Base-by-base conservation (phyloP, 2,329 filamentous ascomycete species). In the Colletotrichum lindemuthianum region DNA sequence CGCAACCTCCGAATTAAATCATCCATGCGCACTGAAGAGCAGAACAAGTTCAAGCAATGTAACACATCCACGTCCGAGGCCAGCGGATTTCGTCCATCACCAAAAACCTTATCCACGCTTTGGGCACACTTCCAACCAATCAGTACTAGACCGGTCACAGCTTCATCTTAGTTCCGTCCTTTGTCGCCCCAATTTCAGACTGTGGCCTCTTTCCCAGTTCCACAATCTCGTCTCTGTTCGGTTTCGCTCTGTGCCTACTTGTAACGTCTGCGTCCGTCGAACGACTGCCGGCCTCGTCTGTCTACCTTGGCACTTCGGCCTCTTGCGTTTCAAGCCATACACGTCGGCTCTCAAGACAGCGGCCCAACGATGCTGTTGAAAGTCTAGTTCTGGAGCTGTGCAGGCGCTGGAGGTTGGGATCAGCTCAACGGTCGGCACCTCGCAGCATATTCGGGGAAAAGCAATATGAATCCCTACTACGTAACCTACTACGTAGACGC, bases 51-150 rank as follows among this genome's bases (percentile, higher is more conserved):
- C 24, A 45, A 36, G 48, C 36, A 49, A 47, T 53, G 15, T 15
- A n/a, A 16, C 34, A 53, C 15, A 47, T 32, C 54, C 60, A 47
- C 24, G 45, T 45, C 45, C 44, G 40, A 16, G 15, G 45, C 44
- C 39, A 45, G 10, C 16, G 11, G 34, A 60, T 50, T 11, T 55
- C n/a, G 39, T 39, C 40, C 53, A 15, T n/a, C 57, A 39, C 34
- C 40, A 37, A 61, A 61, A 65, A 65, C 58, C 43, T 52, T 65
- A 43, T 47, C 40, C 39, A 51, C 36, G 61, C 51, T 61, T 48
- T 61, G 51, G 61, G 50, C 57, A 64, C 45, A 36, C 47, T 48
- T 1, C 8, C 41, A n/a, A 13, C 16, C 13, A 15, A 34, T 48
- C 39, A 45, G 16, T 32, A 43, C 51, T 49, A 55, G 33, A 32